Base-by-base conservation (phyloP, 306 rosid genomes). In the Cicer judaicum region DNA sequence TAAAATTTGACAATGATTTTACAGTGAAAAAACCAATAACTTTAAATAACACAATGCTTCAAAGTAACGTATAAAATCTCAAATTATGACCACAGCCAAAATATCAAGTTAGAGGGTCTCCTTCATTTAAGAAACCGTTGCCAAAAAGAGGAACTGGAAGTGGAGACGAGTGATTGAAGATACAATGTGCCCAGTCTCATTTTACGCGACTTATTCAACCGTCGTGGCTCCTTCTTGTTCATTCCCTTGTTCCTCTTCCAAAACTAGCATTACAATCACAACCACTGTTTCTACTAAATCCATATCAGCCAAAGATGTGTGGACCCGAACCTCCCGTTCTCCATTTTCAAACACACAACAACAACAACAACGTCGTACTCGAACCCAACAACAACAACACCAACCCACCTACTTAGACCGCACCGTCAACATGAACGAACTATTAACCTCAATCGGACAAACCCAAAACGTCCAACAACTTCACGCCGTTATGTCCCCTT, bases 351-450 rank as follows among this genome's bases (percentile, higher is more conserved):
- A 48, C 77, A 41, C 24, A 29, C 83, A 39, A 49, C 67, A 34
- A 57, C 67, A 34, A 57, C 16, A 64, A 55, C 24, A 42, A 43
- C 34, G 46, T 24, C 84, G 59, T 21, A 60, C 24, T 7, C 84
- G 91, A 76, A 80, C 39, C 16, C 80, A 44, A 5, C 53, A 55
- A 15, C 73, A 19, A 16, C 18, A 82, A 10, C 71, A 82, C 12
- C 1, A 65, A 66, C 56, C 80, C 7, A 0, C 80, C 0, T 79
- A 65, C 76, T 21, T 87, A 62, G 97, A 93, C 87, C 96, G 84
- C 72, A 85, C 84, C 77, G 81, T 93, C n/a, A 90, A 91, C 81
- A 87, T 91, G 96, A 93, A 90, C 7, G 94, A 87, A 57, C 90
- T 93, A 10, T 15, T 86, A 29, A 53, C 82, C 13, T 80, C 92